Evolutionary conservation across 257 asterid genomes (phyloP).

Genomic region (Linaria vulgaris): DNA sequence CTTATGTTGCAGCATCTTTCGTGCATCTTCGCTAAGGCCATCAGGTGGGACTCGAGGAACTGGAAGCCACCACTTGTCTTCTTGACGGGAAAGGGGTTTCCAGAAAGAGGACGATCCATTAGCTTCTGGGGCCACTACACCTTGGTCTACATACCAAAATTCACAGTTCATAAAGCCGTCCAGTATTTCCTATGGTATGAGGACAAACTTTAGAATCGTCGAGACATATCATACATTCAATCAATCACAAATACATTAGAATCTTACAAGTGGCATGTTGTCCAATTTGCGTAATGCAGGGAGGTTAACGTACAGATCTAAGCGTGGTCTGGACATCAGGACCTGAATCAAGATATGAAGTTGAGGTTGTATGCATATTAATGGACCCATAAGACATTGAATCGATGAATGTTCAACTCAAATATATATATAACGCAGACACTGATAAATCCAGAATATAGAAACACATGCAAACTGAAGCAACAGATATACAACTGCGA

Average conservation of each 20-base stretch:
- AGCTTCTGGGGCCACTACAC: conserved; percentile 44
- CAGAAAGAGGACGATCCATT: conserved; percentile 59
- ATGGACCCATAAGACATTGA: too few relatives aligned
- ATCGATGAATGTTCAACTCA: not conserved
- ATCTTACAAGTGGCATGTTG: conserved; percentile 79
- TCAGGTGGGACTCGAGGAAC: conserved; percentile 71
- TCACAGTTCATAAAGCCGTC: conserved; percentile 57
- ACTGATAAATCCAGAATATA: too few relatives aligned
- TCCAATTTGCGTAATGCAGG: conserved; percentile 84
- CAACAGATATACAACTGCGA: too few relatives aligned
- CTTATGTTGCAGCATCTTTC: conserved; percentile 57
- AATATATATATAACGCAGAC: not conserved
- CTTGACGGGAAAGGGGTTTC: conserved; percentile 55
- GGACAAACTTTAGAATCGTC: not conserved
- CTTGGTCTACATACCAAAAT: conserved; percentile 87
- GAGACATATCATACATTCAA: not conserved
- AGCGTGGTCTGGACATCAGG: conserved; percentile 71
- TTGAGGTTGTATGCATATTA: not conserved
- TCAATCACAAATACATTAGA: conserved; percentile 9
- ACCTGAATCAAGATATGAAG: conserved; percentile 43
- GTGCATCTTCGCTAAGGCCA: conserved; percentile 61
- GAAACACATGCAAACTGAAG: too few relatives aligned
- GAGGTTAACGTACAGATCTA: conserved; percentile 67
- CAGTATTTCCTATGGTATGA: conserved; percentile 55
- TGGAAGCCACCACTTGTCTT: conserved; percentile 92